These are phyloP conservation scores for Lactarius sanguifluus DNA, from an alignment of 768 basidiomycete genomes.

Conservation along the genomic window DNA sequence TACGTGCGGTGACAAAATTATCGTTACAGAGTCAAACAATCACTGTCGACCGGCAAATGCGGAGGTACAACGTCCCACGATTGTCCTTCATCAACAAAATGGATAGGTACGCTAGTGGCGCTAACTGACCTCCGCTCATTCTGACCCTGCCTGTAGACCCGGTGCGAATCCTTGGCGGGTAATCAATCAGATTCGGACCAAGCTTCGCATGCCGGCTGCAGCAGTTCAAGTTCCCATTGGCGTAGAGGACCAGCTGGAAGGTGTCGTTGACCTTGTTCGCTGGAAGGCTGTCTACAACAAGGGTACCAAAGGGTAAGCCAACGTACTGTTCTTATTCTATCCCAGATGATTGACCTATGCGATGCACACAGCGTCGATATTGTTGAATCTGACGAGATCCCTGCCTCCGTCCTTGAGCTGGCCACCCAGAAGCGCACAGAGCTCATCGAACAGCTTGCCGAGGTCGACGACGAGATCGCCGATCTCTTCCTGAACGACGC, in stretches of 20 bases:
- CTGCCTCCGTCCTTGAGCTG: slow-evolving; percentile 65
- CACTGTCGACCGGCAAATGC: slow-evolving; percentile 98
- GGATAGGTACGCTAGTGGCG: slow-evolving; percentile 64
- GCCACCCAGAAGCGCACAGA: slow-evolving; percentile 85
- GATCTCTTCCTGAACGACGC: slow-evolving; percentile 89
- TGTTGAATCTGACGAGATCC: slow-evolving; percentile 85
- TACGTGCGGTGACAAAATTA: background rate
- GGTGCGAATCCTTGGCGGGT: slow-evolving; percentile 98
- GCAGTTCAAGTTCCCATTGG: slow-evolving; percentile 97
- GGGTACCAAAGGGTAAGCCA: slow-evolving; percentile 84
- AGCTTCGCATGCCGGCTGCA: slow-evolving; percentile 89
- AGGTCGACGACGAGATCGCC: slow-evolving; percentile 94
- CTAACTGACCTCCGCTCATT: background rate
- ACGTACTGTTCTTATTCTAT: background rate
- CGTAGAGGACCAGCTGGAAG: slow-evolving; percentile 78
- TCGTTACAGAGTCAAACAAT: slow-evolving; percentile 86
- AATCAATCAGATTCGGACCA: slow-evolving; percentile 85
- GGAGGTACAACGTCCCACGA: slow-evolving; percentile 92
- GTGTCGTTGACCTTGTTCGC: slow-evolving; percentile 91
- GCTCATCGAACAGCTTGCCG: slow-evolving; percentile 92
- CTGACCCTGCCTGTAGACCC: slow-evolving; percentile 50
- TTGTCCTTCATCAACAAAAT: slow-evolving; percentile 99
- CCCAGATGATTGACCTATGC: background rate
- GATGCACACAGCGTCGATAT: slow-evolving; percentile 58
- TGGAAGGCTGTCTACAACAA: slow-evolving; percentile 96